These are phyloP conservation scores for Teratosphaeriaceae sp. DNA, from an alignment of 2,329 filamentous ascomycete species.

Conservation along the genomic window DNA sequence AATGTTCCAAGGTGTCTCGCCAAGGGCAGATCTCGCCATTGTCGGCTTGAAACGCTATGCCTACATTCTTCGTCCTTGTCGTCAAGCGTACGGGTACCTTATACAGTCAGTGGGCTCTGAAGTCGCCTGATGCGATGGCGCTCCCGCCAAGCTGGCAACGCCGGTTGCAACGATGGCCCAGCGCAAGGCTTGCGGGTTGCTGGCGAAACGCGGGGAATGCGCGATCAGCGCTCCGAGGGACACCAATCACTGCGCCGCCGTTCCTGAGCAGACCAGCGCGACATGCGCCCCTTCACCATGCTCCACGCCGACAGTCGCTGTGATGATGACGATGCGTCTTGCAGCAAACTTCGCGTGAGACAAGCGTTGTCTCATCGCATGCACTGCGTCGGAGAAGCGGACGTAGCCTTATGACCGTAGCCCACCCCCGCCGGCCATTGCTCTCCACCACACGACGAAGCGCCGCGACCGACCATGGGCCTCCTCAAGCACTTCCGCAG, in stretches of 20 bases:
- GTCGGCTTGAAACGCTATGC: no score
- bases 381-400: neutral
- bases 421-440: neutral
- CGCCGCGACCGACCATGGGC: constrained; percentile 33
- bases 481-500: constrained; percentile 45
- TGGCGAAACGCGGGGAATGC: constrained; percentile 1
- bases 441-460: neutral
- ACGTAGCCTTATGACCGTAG: neutral
- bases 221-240: neutral
- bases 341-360: neutral
- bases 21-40: no score
- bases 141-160: no score
- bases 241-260: neutral
- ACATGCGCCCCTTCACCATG: neutral
- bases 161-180: no score
- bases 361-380: neutral
- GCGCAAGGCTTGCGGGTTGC: no score
- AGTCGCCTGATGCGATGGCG: no score
- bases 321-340: neutral
- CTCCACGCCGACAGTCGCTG: no score
- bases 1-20: no score
- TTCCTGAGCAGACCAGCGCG: neutral
- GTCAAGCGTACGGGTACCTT: no score
- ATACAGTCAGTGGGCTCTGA: no score
- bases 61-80: no score